Percentiles rank a stretch among this genome's conserved stretches.
Conservation (phyloP, 169 alveolate genomes). For the Perkinsus olseni region DNA sequence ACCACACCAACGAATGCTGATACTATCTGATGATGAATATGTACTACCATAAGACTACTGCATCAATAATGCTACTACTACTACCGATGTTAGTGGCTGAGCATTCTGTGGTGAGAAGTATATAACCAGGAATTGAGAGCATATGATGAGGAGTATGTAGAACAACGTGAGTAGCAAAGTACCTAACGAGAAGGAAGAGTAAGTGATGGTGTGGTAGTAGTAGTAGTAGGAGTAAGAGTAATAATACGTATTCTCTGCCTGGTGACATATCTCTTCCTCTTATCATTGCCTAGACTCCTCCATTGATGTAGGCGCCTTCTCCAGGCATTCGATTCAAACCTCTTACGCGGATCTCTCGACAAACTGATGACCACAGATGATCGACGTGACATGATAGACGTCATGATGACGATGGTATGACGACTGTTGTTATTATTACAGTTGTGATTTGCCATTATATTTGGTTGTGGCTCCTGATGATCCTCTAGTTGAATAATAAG, state of each 20-base stretch:
- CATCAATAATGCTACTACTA: neutral
- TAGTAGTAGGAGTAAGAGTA: neutral
- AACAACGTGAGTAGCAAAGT: neutral
- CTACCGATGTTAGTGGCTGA: neutral
- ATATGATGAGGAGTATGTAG: too few relatives aligned
- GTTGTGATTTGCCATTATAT: neutral
- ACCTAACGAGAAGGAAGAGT: neutral
- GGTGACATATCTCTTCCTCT: neutral
- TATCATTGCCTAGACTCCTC: neutral
- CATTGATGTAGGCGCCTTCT: neutral
- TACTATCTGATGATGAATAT: too few relatives aligned
- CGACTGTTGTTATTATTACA: neutral
- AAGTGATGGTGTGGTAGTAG: neutral
- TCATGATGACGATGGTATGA: too few relatives aligned
- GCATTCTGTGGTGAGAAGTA: neutral
- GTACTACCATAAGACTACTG: too few relatives aligned
- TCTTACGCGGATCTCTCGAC: neutral
- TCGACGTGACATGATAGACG: too few relatives aligned
- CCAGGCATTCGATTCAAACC: neutral
- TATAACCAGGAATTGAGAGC: neutral
- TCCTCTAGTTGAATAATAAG: neutral
- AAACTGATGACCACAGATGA: too few relatives aligned
- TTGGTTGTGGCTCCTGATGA: neutral
- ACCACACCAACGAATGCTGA: neutral
- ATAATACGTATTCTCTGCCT: neutral